These are phyloP conservation scores for Curvularia spicifera DNA, from an alignment of 2,329 filamentous ascomycete genomes.

Conservation along the genomic window DNA sequence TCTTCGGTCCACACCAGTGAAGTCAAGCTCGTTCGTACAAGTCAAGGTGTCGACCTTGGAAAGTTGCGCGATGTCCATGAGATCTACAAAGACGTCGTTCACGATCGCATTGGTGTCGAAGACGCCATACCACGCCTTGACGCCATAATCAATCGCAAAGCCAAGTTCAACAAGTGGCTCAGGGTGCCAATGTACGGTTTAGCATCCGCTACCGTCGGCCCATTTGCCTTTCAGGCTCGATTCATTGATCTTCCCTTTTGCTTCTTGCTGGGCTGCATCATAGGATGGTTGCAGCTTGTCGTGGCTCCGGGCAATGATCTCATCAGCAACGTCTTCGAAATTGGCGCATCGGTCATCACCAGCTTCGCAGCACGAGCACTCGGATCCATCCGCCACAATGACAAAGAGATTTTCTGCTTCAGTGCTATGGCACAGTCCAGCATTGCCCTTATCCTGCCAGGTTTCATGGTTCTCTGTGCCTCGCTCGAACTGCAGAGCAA, in stretches of 20 bases:
- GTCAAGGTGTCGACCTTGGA: constrained; percentile 74
- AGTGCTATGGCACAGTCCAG: constrained; percentile 58
- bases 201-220: constrained; percentile 76
- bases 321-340: constrained; percentile 63
- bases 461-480: constrained; percentile 59
- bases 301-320: constrained; percentile 76
- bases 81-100: constrained; percentile 82
- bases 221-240: constrained; percentile 79
- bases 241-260: constrained; percentile 79
- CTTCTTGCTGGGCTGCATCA: constrained; percentile 75
- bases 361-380: constrained; percentile 58
- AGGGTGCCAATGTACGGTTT: constrained; percentile 73
- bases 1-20: constrained; percentile 75
- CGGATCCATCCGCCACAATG: constrained; percentile 53
- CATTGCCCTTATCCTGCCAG: constrained; percentile 59
- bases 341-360: constrained; percentile 57
- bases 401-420: constrained; percentile 57
- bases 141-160: constrained; percentile 64
- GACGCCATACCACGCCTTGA: constrained; percentile 70
- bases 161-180: constrained; percentile 59
- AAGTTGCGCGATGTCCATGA: constrained; percentile 76
- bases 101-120: constrained; percentile 75
- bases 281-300: constrained; percentile 77
- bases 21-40: constrained; percentile 73
- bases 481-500: constrained; percentile 57